These are phyloP conservation scores for Fraxinus excelsior DNA, from an alignment of 257 asterid species.

Conservation along the genomic window DNA sequence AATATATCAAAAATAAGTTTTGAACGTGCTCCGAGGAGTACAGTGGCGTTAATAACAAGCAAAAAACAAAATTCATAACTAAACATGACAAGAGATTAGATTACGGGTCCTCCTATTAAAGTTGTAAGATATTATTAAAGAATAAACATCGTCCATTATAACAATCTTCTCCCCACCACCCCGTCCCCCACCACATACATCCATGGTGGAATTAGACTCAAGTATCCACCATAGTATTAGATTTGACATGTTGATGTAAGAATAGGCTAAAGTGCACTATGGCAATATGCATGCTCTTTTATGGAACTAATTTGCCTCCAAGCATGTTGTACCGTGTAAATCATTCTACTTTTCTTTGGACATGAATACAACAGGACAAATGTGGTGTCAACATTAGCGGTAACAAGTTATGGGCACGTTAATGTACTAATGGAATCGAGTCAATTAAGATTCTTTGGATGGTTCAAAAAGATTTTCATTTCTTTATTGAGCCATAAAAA, in stretches of 20 bases:
- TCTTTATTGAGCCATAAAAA: neutral
- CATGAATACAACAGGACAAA: neutral
- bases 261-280: slow-evolving; percentile 19
- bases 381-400: neutral
- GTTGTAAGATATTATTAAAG: too few species aligned
- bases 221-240: slow-evolving; percentile 17
- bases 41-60: neutral
- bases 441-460: neutral
- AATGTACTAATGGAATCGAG: neutral
- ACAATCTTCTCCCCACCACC: neutral
- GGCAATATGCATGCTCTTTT: slow-evolving; percentile 8
- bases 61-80: too few species aligned
- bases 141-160: neutral
- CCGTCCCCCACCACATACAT: neutral
- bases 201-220: slow-evolving; percentile 18
- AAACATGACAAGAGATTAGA: neutral
- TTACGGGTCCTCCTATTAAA: neutral
- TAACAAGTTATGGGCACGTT: neutral
- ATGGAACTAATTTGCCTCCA: slow-evolving; percentile 6
- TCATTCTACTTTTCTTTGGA: slow-evolving; percentile 12
- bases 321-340: neutral
- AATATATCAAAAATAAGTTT: neutral
- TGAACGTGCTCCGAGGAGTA: neutral
- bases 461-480: neutral
- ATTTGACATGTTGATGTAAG: slow-evolving; percentile 19